Conservation (phyloP, 2,329 filamentous ascomycete genomes). For the Fusarium musae region DNA sequence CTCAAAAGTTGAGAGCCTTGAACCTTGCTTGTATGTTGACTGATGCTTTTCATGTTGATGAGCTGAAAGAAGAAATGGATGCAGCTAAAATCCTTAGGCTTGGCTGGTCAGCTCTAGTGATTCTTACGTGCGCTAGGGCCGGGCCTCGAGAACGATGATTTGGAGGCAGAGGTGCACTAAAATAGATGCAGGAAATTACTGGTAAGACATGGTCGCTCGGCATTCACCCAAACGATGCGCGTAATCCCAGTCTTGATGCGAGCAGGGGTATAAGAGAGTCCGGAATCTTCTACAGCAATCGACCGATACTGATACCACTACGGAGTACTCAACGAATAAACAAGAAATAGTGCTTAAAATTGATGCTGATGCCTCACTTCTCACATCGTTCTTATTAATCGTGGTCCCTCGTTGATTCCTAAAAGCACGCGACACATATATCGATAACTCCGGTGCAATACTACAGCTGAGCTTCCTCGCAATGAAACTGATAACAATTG, state of each 20-base stretch:
- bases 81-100: conserved; percentile 14
- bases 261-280: background rate
- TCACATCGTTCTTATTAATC: background rate
- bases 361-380: background rate
- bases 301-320: background rate
- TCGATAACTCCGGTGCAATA: background rate
- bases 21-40: background rate
- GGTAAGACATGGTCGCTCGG: background rate
- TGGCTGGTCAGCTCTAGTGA: conserved; percentile 19
- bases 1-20: background rate
- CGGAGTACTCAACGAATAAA: background rate
- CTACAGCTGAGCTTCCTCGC: background rate
- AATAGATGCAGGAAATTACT: background rate
- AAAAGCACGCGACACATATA: background rate
- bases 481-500: background rate
- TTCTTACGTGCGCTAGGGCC: conserved; percentile 13
- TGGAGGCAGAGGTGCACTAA: background rate
- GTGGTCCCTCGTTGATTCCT: background rate
- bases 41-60: background rate
- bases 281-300: background rate
- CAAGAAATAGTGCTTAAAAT: background rate
- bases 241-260: background rate
- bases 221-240: background rate
- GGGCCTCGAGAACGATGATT: conserved; percentile 13
- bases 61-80: conserved; percentile 2